Evolutionary conservation across 164 flowering plant genomes (phyloP).

Genomic region (Sedum album): DNA sequence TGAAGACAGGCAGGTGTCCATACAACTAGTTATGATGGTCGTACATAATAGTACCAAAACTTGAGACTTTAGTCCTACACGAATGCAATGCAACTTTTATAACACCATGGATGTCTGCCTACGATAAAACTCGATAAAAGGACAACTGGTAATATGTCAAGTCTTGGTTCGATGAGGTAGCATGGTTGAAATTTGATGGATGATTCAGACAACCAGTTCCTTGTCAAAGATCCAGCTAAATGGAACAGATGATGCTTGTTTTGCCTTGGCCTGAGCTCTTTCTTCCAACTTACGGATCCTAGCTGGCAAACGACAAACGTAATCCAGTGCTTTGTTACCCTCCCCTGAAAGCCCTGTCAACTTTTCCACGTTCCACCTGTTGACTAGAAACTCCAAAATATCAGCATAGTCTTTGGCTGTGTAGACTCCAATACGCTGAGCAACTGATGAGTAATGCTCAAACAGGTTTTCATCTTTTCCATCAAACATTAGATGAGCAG

Average conservation of each 20-base stretch:
- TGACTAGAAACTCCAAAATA: slow-evolving; percentile 48
- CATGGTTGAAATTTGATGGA: no score
- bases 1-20: no score
- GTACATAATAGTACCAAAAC: no score
- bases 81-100: no score
- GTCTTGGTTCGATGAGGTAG: no score
- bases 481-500: slow-evolving; percentile 51
- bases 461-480: slow-evolving; percentile 41
- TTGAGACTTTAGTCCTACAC: no score
- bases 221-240: slow-evolving; percentile 36
- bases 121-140: no score
- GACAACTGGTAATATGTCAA: no score
- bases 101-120: no score
- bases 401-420: slow-evolving; percentile 41
- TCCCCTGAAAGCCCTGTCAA: slow-evolving; percentile 36
- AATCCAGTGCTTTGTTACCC: slow-evolving; percentile 40
- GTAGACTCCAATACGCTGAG: slow-evolving; percentile 50
- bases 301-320: slow-evolving; percentile 36
- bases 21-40: no score
- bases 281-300: slow-evolving; percentile 35
- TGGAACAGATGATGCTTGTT: slow-evolving; percentile 18
- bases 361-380: slow-evolving; percentile 39
- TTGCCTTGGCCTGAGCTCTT: slow-evolving; percentile 27
- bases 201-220: slow-evolving; percentile 2
- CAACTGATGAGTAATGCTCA: slow-evolving; percentile 44